Percentiles rank a stretch among this genome's conserved stretches.
phyloP scores from a whole-genome alignment of 768 basidiomycete genomes.

The Suillus alpinus region DNA sequence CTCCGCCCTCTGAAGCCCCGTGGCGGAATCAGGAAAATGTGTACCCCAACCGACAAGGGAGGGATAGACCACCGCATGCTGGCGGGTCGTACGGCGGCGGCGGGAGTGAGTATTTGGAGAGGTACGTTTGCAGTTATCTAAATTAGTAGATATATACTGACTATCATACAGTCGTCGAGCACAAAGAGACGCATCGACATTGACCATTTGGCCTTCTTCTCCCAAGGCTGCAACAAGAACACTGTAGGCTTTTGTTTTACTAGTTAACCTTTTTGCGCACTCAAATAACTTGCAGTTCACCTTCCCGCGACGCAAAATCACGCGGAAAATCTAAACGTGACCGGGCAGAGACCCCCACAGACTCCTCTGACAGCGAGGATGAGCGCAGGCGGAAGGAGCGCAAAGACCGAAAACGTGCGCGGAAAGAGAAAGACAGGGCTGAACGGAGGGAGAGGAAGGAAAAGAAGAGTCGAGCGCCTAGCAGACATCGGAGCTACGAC shows the following conservation, averaged over 20 bases:
- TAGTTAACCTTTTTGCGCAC: neutral
- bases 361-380: slow-evolving; percentile 51
- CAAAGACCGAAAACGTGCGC: slow-evolving; percentile 58
- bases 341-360: slow-evolving; percentile 44
- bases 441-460: slow-evolving; percentile 38
- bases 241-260: slow-evolving; percentile 39
- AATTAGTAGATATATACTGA: neutral
- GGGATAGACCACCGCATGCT: slow-evolving; percentile 28
- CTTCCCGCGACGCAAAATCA: slow-evolving; percentile 48
- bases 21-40: slow-evolving; percentile 54
- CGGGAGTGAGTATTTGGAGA: slow-evolving; percentile 59
- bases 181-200: slow-evolving; percentile 56
- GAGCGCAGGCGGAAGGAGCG: slow-evolving; percentile 54
- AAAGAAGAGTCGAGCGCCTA: slow-evolving; percentile 31
- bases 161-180: slow-evolving; percentile 56
- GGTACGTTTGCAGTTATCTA: slow-evolving; percentile 39
- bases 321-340: slow-evolving; percentile 61
- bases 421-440: slow-evolving; percentile 46
- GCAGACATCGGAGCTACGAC: slow-evolving; percentile 32
- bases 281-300: slow-evolving; percentile 43
- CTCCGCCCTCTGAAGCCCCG: slow-evolving; percentile 35
- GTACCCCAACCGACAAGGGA: slow-evolving; percentile 44
- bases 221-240: slow-evolving; percentile 64
- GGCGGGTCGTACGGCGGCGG: slow-evolving; percentile 31
- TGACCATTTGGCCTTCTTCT: slow-evolving; percentile 80